phyloP scores from a whole-genome alignment of 2,329 filamentous ascomycete genomes.

The Pyrenochaeta sp. region DNA sequence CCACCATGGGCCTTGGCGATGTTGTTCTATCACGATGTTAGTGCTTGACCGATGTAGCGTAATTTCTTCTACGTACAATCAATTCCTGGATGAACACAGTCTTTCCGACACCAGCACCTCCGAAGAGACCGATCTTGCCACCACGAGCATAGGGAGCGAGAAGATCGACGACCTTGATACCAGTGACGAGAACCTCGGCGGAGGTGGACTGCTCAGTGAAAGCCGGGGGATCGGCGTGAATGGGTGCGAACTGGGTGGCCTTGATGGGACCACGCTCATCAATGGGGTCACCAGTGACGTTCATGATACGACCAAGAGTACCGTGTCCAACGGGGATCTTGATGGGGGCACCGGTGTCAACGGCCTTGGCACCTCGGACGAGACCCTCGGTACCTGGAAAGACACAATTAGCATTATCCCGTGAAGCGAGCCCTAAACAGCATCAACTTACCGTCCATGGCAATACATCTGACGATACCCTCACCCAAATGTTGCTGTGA shows the following conservation, averaged over 20 bases:
- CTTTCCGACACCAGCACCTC: slow-evolving; percentile 99
- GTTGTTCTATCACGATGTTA: slow-evolving; percentile 76
- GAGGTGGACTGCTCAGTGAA: slow-evolving; percentile 96
- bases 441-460: slow-evolving; percentile 88
- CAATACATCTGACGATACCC: slow-evolving; percentile 99
- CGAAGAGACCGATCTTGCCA: slow-evolving; percentile 99
- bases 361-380: slow-evolving; percentile 84
- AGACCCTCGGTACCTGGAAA: slow-evolving; percentile 95
- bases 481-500: slow-evolving; percentile 97
- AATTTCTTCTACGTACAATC: slow-evolving; percentile 70
- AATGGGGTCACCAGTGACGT: slow-evolving; percentile 99
- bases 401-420: slow-evolving; percentile 28
- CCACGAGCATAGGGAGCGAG: slow-evolving; percentile 99
- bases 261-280: slow-evolving; percentile 99
- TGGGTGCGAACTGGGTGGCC: slow-evolving; percentile 83
- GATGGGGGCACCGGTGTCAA: slow-evolving; percentile 93
- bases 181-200: slow-evolving; percentile 96
- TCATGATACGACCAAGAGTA: slow-evolving; percentile 98
- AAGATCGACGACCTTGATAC: slow-evolving; percentile 99
- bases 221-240: slow-evolving; percentile 90
- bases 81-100: slow-evolving; percentile 99
- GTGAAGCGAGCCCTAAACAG: neutral
- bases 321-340: slow-evolving; percentile 92
- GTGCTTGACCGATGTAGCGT: slow-evolving; percentile 3
- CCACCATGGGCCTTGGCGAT: slow-evolving; percentile 99